Evolutionary conservation across 768 basidiomycete species (phyloP).

Genomic region (Guyanaporus albipodus): DNA sequence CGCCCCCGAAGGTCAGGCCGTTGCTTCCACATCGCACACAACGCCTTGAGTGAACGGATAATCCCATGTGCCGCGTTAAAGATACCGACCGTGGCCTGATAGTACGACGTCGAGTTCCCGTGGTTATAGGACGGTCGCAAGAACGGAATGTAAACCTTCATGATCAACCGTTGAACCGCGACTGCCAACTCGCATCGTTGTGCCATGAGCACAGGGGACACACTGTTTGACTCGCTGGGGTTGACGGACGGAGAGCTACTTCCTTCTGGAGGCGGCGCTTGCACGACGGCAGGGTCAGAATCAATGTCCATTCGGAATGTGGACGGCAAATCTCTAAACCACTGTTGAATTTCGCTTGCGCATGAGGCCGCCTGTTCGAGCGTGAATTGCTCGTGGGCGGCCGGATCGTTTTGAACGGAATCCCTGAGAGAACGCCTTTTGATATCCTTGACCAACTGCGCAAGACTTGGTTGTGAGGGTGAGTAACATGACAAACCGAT

Average conservation of each 20-base stretch:
- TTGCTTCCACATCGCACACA: slow-evolving; percentile 40
- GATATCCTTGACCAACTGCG: slow-evolving; percentile 58
- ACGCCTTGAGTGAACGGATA: slow-evolving; percentile 46
- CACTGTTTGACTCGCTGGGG: slow-evolving; percentile 12
- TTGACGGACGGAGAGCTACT: slow-evolving; percentile 3
- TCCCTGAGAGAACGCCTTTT: slow-evolving; percentile 49
- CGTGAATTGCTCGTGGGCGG: slow-evolving; percentile 36
- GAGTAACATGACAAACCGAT: not conserved
- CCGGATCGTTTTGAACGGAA: slow-evolving; percentile 29
- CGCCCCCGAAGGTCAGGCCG: slow-evolving; percentile 30
- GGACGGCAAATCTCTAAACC: slow-evolving; percentile 49
- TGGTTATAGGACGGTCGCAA: slow-evolving; percentile 36
- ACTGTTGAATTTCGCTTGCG: slow-evolving; percentile 54
- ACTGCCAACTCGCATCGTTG: slow-evolving; percentile 61
- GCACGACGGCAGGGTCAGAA: slow-evolving; percentile 24
- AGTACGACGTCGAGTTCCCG: slow-evolving; percentile 32
- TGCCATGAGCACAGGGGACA: slow-evolving; percentile 39
- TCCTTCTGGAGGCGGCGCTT: slow-evolving; percentile 9
- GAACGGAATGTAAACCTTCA: slow-evolving; percentile 69
- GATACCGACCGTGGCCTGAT: slow-evolving; percentile 53
- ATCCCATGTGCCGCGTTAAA: slow-evolving; percentile 66
- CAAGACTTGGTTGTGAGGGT: slow-evolving; percentile 41
- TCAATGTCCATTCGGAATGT: slow-evolving; percentile 43
- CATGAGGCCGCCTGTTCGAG: slow-evolving; percentile 59
- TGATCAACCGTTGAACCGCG: slow-evolving; percentile 54